Conservation (phyloP, 1,284 basidiomycete species). For the Irpex sp. region DNA sequence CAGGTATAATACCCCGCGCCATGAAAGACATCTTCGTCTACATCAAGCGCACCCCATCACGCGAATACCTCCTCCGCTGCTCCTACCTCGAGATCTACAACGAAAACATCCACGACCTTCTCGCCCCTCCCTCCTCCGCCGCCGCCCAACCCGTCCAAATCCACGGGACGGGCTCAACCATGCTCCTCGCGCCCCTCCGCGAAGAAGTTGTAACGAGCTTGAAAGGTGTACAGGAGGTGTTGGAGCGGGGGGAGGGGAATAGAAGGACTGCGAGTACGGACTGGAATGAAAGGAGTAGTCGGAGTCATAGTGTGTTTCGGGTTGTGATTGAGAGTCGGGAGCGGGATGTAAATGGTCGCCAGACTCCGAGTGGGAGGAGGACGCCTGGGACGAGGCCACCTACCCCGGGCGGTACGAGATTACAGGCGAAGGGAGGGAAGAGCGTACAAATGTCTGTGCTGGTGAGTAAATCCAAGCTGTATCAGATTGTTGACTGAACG, state of each 20-base stretch:
- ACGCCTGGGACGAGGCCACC: conserved; percentile 56
- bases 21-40: conserved; percentile 82
- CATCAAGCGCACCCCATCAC: conserved; percentile 64
- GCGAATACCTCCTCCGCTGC: conserved; percentile 91
- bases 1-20: conserved; percentile 91
- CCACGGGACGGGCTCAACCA: conserved; percentile 52
- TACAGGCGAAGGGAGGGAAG: conserved; percentile 67
- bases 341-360: conserved; percentile 43
- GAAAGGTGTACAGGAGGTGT: conserved; percentile 78
- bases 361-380: conserved; percentile 40
- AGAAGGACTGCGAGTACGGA: conserved; percentile 92
- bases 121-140: conserved; percentile 69
- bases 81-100: conserved; percentile 98
- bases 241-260: conserved; percentile 83
- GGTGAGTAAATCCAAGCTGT: conserved; percentile 34
- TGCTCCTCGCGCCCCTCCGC: conserved; percentile 67
- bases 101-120: conserved; percentile 84
- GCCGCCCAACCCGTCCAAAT: conserved; percentile 62
- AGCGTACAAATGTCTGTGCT: conserved; percentile 79
- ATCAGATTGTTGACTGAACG: not conserved
- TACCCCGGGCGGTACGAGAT: conserved; percentile 57
- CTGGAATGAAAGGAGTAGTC: conserved; percentile 92
- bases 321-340: conserved; percentile 82
- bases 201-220: conserved; percentile 92
- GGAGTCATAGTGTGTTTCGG: conserved; percentile 91